Base-by-base conservation (phyloP, 208 protist species). In the Leishmania guyanensis region DNA sequence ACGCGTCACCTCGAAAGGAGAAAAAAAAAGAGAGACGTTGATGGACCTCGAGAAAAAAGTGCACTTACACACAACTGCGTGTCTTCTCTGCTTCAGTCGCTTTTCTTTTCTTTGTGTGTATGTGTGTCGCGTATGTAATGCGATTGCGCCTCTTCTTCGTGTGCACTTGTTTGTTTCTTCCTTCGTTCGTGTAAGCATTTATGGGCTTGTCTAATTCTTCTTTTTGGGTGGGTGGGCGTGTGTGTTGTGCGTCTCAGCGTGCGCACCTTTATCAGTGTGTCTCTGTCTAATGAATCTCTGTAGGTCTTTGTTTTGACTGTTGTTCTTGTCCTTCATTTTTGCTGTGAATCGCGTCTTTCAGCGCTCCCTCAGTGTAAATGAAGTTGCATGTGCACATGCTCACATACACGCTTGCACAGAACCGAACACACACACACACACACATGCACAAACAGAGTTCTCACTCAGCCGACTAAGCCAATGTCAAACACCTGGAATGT, bases 301-400 rank as follows among this genome's bases (percentile, higher is more conserved):
- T 56, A 62, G 29, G n/a, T 29, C 16, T 69, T 78, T 69, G 33
- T 14, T 83, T 73, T 74, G 46, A 46, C 43, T 12, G 6, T 8
- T 83, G 65, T 72, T 46, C 43, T 77, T 82, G 62, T 51, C 69
- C 50, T 82, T 39, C 51, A 12, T 48, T 62, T n/a, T 75, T 26
- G 20, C 20, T 71, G 60, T 50, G 72, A 54, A 36, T n/a, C n/a
- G 36, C 20, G 17, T 26, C 56, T 26, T 9, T 62, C 22, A 62
- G 56, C 56, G 56, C 8, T 62, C 22, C 56, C 56, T 62, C 56
- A 9, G n/a, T 62, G 56, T 29, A 62, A 62, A 20, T 9, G 56
- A 29, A 62, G 56, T n/a, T 20, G 56, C 56, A 62, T 62, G 39
- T n/a, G 20, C 66, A 71, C 66, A 39, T 17, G 39, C 12, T 20